A percentile compares a stretch with the other conserved stretches of the same genome.
These are phyloP conservation scores for Fragaria ananassa DNA, from an alignment of 306 rosid species.

Conservation along the genomic window DNA sequence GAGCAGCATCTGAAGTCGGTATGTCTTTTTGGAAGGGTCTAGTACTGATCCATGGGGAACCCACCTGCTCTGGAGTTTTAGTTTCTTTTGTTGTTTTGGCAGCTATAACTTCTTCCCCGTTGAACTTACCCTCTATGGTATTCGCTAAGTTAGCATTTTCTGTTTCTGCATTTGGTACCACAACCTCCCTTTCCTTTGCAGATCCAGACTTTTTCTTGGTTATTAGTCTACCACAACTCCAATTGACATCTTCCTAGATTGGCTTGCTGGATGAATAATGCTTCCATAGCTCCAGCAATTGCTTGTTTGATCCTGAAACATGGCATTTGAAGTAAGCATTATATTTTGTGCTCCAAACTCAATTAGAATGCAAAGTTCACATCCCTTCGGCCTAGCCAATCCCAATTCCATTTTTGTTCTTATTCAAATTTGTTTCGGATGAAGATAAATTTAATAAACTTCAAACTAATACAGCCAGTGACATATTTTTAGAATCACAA, in stretches of 20 bases:
- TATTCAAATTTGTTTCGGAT: slow-evolving; percentile 1
- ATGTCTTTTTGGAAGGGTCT: slow-evolving; percentile 37
- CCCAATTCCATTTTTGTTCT: not conserved
- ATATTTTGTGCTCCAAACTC: not conserved
- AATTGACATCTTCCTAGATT: slow-evolving; percentile 82
- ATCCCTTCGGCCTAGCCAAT: not conserved
- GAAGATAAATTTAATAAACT: not conserved
- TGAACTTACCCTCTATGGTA: slow-evolving; percentile 31
- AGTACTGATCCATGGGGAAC: slow-evolving; percentile 49
- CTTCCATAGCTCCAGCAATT: slow-evolving; percentile 63
- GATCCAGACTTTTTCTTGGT: slow-evolving; percentile 38
- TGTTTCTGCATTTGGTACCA: slow-evolving; percentile 42
- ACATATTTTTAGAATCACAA: no score
- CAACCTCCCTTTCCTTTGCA: slow-evolving; percentile 35
- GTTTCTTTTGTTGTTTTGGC: slow-evolving; percentile 33
- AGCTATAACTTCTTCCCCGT: slow-evolving; percentile 36
- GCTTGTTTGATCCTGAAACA: slow-evolving; percentile 54
- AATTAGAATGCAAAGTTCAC: not conserved
- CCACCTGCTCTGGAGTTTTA: slow-evolving; percentile 36
- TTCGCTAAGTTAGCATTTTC: slow-evolving; percentile 33
- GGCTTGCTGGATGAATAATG: slow-evolving; percentile 58
- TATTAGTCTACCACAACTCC: slow-evolving; percentile 67
- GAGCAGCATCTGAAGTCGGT: slow-evolving; percentile 38
- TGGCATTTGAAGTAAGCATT: slow-evolving; percentile 21
- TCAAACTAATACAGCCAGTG: not conserved